Percentiles rank a stretch among this genome's conserved stretches.
Conservation (phyloP, 495 filamentous ascomycete species). For the Aspergillus cristatus region DNA sequence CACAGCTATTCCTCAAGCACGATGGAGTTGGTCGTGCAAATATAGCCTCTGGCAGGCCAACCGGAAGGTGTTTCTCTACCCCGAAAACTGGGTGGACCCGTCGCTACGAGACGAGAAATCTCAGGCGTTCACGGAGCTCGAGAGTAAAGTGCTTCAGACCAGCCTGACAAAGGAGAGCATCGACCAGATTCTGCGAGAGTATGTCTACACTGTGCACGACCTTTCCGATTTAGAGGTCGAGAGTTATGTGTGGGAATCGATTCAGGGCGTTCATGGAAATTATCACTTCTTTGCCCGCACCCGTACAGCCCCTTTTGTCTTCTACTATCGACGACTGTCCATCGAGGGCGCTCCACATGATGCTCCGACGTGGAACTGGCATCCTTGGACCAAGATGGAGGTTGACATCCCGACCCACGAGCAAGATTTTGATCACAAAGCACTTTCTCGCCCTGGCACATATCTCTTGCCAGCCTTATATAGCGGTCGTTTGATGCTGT, state of each 20-base stretch:
- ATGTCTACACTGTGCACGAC: constrained; percentile 10
- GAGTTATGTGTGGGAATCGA: constrained; percentile 2
- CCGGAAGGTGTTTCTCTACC: constrained; percentile 27
- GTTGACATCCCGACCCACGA: too few species aligned
- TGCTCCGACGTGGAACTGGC: too few species aligned
- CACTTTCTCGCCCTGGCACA: too few species aligned
- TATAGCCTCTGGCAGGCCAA: constrained; percentile 27
- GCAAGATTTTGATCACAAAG: too few species aligned
- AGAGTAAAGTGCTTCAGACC: constrained; percentile 15
- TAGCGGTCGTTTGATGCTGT: too few species aligned
- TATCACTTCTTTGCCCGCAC: too few species aligned
- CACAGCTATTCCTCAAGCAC: constrained; percentile 1
- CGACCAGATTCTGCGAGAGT: constrained; percentile 7
- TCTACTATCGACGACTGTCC: too few species aligned
- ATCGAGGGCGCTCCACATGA: too few species aligned
- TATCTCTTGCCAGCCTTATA: too few species aligned
- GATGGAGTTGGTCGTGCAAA: constrained; percentile 17
- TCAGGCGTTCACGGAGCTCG: constrained; percentile 18
- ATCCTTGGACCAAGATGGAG: too few species aligned
- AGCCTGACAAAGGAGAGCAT: constrained; percentile 9
- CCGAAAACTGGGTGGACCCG: constrained; percentile 32
- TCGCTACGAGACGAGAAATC: constrained; percentile 30
- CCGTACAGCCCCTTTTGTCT: too few species aligned
- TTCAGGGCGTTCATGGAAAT: background rate
- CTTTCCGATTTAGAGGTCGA: constrained; percentile 14